Base-by-base conservation (phyloP, 306 rosid species). In the Prosopis cineraria region DNA sequence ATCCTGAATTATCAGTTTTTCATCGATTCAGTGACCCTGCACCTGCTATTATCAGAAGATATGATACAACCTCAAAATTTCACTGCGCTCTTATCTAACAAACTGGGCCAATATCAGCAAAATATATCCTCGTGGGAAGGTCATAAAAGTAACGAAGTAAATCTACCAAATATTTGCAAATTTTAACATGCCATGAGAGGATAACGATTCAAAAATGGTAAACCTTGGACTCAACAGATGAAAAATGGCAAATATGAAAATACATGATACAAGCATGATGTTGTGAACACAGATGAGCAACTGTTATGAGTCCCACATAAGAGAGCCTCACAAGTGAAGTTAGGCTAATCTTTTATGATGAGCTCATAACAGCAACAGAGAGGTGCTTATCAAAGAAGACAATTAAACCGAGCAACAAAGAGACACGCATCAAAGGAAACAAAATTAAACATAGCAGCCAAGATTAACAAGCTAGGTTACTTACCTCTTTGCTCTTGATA, bases 401-500 rank as follows among this genome's bases (percentile, higher is more conserved):
- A n/a, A n/a, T n/a, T n/a, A n/a, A n/a, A n/a, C n/a, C n/a, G n/a
- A n/a, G n/a, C n/a, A 33, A 36, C 41, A 79, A 3, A 68, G n/a
- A 24, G 74, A 63, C 27, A 40, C 52, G 53, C 68, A 74, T 12
- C 50, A 60, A 74, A 76, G 56, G 39, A 55, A 69, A 76, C 79
- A 77, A n/a, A n/a, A 80, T 24, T 13, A 53, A 56, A 29, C 17
- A 81, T n/a, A 81, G 29, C 52, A 7, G 55, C 22, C 72, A 22
- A 20, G 59, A 47, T 52, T 74, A 72, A 78, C 20, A 72, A 69
- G 73, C 43, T 45, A 56, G 34, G 50, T 41, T 77, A 65, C 97
- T 62, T 85, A 92, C 96, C 6, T 81, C 84, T 88, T 92, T 25
- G 93, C 86, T 76, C 98, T 87, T 78, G 98, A 94, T 60, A 94